Conservation (phyloP, 768 basidiomycete genomes). For the Rickenella mellea region DNA sequence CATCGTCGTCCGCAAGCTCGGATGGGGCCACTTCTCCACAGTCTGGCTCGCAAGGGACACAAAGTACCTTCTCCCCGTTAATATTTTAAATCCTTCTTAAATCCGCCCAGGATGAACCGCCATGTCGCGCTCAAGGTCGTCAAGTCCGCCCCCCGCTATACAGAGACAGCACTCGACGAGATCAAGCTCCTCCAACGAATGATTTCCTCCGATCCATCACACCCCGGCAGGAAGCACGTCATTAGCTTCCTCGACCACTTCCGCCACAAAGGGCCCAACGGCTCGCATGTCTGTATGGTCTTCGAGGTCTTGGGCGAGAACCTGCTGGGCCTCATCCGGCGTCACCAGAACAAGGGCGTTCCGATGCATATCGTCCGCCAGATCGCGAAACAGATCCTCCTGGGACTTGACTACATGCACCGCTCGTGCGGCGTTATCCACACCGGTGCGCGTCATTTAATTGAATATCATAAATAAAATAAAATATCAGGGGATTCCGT, state of each 20-base stretch:
- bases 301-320: slow-evolving; percentile 99
- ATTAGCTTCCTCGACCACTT: slow-evolving; percentile 98
- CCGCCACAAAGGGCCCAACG: slow-evolving; percentile 92
- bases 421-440: slow-evolving; percentile 95
- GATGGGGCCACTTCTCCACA: slow-evolving; percentile 92
- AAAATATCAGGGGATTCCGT: no score
- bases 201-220: slow-evolving; percentile 73
- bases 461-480: no score
- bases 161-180: slow-evolving; percentile 96
- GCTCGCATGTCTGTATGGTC: slow-evolving; percentile 98
- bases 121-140: slow-evolving; percentile 99
- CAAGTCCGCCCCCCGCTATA: slow-evolving; percentile 94
- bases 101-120: slow-evolving; percentile 63
- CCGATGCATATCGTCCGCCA: slow-evolving; percentile 89
- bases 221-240: slow-evolving; percentile 88
- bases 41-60: slow-evolving; percentile 84
- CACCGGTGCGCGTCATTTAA: slow-evolving; percentile 54
- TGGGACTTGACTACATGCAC: slow-evolving; percentile 97
- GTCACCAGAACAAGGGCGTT: slow-evolving; percentile 97
- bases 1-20: slow-evolving; percentile 86
- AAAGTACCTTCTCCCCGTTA: slow-evolving; percentile 42
- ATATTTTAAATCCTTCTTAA: not conserved
- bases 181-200: slow-evolving; percentile 96
- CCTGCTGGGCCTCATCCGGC: slow-evolving; percentile 89
- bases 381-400: slow-evolving; percentile 92